phyloP scores from a whole-genome alignment of 257 asterid species.

The Solanum corneliomulleri region DNA sequence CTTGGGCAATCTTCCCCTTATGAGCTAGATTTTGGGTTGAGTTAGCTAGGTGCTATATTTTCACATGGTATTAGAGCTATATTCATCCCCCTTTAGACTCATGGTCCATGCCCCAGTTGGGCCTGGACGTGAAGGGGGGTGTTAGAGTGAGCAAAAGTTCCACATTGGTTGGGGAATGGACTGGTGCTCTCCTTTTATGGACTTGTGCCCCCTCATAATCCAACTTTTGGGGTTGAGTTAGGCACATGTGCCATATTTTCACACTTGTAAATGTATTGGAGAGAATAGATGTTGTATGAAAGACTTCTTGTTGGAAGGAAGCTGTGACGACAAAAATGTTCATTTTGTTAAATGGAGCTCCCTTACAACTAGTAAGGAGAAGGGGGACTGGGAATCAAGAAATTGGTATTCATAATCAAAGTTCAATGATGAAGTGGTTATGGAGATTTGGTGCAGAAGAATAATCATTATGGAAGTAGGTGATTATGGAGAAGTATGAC shows the following conservation, averaged over 20 bases:
- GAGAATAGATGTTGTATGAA: background rate
- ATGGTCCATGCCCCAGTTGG: background rate
- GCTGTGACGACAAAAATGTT: background rate
- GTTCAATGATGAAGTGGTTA: background rate
- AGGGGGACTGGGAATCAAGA: background rate
- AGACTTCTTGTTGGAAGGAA: background rate
- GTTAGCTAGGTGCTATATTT: background rate
- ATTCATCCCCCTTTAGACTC: background rate
- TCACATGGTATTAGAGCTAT: background rate
- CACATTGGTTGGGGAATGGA: background rate
- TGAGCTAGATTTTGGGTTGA: background rate
- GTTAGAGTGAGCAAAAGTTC: background rate
- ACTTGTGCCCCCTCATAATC: background rate
- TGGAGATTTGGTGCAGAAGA: background rate
- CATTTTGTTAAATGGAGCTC: background rate
- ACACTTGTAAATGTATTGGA: background rate
- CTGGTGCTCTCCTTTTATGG: background rate
- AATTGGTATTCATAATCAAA: background rate
- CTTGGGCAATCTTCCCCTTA: background rate
- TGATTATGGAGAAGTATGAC: background rate
- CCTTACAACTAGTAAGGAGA: background rate
- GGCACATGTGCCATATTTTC: background rate
- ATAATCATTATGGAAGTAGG: background rate
- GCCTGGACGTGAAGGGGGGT: background rate
- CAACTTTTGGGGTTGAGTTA: background rate